These are phyloP conservation scores for Tremella fuciformis DNA, from an alignment of 768 basidiomycete species.

Conservation along the genomic window DNA sequence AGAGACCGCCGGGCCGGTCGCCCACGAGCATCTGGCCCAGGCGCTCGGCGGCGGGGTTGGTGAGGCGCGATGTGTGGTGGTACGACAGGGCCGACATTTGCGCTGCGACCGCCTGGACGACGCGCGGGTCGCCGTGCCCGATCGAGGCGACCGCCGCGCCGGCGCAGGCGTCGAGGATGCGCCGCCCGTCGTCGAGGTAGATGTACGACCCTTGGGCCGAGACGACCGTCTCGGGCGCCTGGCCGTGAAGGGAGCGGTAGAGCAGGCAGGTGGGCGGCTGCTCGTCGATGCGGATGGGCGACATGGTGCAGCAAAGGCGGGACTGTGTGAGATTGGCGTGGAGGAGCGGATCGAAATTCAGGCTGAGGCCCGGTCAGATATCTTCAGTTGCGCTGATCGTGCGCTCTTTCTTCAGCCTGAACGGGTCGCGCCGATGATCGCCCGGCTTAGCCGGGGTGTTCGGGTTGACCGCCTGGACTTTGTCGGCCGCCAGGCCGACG, in stretches of 20 bases:
- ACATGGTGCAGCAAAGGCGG: conserved; percentile 4
- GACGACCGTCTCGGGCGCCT: conserved; percentile 19
- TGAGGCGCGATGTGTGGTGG: conserved; percentile 30
- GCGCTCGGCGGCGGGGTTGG: conserved; percentile 75
- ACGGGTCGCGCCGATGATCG: no score
- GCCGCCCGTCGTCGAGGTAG: conserved; percentile 19
- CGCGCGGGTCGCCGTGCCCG: conserved; percentile 70
- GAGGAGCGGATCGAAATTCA: no score
- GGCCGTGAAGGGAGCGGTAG: conserved; percentile 17
- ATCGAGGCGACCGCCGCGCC: conserved; percentile 81
- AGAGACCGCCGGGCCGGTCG: conserved; percentile 62
- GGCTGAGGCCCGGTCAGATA: no score
- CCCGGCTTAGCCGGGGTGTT: no score
- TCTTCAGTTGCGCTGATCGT: no score
- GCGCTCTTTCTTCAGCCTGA: no score
- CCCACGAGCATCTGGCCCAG: conserved; percentile 65
- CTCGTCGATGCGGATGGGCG: conserved; percentile 10
- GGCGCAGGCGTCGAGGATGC: conserved; percentile 65
- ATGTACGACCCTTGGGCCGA: conserved; percentile 17
- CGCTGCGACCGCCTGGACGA: conserved; percentile 52
- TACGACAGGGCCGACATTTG: conserved; percentile 16
- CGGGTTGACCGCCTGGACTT: no score
- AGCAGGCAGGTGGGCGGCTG: neutral
- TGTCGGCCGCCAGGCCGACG: no score
- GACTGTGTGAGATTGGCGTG: no score